Percentiles rank a stretch among this genome's conserved stretches.
Conservation (phyloP, 768 basidiomycete genomes). For the Mycena crocata region DNA sequence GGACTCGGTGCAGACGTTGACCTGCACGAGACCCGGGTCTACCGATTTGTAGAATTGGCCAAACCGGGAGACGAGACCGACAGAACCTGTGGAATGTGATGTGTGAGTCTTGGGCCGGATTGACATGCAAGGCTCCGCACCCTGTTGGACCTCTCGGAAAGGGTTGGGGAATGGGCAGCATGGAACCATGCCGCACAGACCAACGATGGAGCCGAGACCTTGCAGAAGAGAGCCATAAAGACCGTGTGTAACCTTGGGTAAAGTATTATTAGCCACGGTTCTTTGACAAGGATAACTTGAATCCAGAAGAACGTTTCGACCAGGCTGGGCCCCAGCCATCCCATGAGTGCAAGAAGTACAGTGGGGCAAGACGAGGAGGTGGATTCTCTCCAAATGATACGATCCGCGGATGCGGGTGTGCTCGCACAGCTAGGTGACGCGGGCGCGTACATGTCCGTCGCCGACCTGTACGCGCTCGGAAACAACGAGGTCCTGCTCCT, state of each 20-base stretch:
- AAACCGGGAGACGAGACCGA: conserved; percentile 92
- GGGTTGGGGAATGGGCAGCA: conserved; percentile 90
- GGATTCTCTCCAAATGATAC: too few species aligned
- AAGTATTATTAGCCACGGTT: conserved; percentile 2
- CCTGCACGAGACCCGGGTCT: conserved; percentile 90
- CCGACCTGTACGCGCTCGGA: too few species aligned
- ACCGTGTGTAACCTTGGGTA: conserved; percentile 80
- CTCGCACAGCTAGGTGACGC: too few species aligned
- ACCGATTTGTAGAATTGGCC: conserved; percentile 97
- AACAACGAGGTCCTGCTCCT: too few species aligned
- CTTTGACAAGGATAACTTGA: too few species aligned
- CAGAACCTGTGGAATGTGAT: conserved; percentile 66
- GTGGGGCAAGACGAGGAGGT: too few species aligned
- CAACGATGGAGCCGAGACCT: conserved; percentile 73
- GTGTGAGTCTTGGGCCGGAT: too few species aligned
- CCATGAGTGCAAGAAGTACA: too few species aligned
- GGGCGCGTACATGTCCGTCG: too few species aligned
- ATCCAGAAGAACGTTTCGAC: background rate
- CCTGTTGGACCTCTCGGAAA: conserved; percentile 90
- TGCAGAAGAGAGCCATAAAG: conserved; percentile 87
- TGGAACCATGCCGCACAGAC: conserved; percentile 80
- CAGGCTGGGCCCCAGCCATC: background rate
- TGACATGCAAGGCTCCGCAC: too few species aligned
- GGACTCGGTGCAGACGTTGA: conserved; percentile 95
- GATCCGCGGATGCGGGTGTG: too few species aligned